Percentiles rank a stretch among this genome's conserved stretches.
Conservation (phyloP, 257 asterid species). For the Solanum medicagineum region DNA sequence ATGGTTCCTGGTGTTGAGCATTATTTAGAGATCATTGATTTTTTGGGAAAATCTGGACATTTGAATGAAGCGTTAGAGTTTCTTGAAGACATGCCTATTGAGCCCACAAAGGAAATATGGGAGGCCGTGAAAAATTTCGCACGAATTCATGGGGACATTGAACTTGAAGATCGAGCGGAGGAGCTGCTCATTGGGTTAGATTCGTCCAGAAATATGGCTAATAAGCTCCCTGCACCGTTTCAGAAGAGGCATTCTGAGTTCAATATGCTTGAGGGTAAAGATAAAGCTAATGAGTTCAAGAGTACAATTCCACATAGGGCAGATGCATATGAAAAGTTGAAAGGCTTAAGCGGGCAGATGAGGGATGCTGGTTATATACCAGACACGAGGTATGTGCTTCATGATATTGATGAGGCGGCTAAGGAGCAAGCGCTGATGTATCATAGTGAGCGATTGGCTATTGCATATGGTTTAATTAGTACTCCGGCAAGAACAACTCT, state of each 20-base stretch:
- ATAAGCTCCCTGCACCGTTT: slow-evolving; percentile 7
- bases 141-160: slow-evolving; percentile 24
- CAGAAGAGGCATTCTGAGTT: slow-evolving; percentile 2
- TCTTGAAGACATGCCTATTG: slow-evolving; percentile 20
- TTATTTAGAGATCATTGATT: slow-evolving; percentile 14
- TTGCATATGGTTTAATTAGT: slow-evolving; percentile 12
- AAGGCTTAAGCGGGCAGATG: slow-evolving; percentile 6
- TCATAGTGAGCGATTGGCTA: slow-evolving; percentile 15
- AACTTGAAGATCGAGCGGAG: slow-evolving; percentile 24
- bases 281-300: neutral
- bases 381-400: slow-evolving; percentile 11
- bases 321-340: neutral
- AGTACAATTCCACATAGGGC: neutral
- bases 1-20: slow-evolving; percentile 19
- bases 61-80: slow-evolving; percentile 29
- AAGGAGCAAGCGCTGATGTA: slow-evolving; percentile 12
- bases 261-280: slow-evolving; percentile 9
- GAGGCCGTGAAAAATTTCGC: slow-evolving; percentile 11
- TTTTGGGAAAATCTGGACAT: slow-evolving; percentile 30
- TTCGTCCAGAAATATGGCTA: neutral
- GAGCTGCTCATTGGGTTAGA: slow-evolving; percentile 18
- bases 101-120: slow-evolving; percentile 27
- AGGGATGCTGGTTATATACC: slow-evolving; percentile 13
- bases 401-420: slow-evolving; percentile 10
- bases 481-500: slow-evolving; percentile 13